Evolutionary conservation across 202 grass and related monocot species (phyloP).

Genomic region (Schoenoplectus triqueter): DNA sequence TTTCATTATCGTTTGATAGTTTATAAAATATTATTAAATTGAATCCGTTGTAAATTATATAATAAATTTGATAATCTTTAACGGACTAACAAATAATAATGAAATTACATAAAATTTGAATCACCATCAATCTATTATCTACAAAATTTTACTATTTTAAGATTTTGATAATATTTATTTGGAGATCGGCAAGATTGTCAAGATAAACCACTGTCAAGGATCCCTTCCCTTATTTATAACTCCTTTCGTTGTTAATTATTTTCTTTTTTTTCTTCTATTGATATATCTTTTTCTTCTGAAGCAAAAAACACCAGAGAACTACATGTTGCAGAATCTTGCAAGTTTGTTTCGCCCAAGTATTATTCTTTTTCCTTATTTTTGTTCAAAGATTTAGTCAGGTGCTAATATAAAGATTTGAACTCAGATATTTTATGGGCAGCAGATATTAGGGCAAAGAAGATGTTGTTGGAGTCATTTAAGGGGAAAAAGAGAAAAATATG

Average conservation of each 20-base stretch:
- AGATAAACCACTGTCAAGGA: too few species aligned
- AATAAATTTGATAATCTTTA: too few species aligned
- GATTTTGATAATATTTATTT: too few species aligned
- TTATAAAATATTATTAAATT: too few species aligned
- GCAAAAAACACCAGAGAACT: neutral
- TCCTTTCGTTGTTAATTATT: neutral
- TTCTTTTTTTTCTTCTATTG: neutral
- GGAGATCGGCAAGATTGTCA: too few species aligned
- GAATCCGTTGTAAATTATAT: too few species aligned
- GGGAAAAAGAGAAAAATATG: neutral
- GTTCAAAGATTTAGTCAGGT: conserved; percentile 22
- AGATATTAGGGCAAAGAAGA: conserved; percentile 23
- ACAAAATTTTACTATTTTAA: too few species aligned
- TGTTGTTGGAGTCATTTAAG: conserved; percentile 17
- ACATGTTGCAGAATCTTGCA: conserved; percentile 31
- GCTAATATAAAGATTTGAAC: neutral
- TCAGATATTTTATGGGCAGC: neutral
- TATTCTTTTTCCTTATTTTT: neutral
- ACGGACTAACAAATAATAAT: too few species aligned
- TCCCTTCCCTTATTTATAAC: neutral
- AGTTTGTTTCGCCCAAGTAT: conserved; percentile 1
- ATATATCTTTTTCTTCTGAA: neutral
- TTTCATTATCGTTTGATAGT: too few species aligned
- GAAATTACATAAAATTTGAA: too few species aligned
- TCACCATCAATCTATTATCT: too few species aligned